phyloP scores from a whole-genome alignment of 2,329 filamentous ascomycete species.

The Gnomoniopsis smithogilvyi region DNA sequence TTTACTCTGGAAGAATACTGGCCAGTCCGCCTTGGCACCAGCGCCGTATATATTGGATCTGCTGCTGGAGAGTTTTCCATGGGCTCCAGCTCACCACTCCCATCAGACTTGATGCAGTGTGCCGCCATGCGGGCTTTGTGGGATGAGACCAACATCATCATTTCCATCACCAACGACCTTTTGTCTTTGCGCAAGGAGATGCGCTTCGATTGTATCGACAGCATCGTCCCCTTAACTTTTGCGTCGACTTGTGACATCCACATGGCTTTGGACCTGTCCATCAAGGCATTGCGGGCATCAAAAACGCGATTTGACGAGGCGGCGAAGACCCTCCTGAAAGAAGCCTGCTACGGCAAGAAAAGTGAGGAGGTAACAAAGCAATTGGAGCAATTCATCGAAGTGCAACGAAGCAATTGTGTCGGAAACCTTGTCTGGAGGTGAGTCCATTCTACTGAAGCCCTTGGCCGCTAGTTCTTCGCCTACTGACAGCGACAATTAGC shows the following conservation, averaged over 20 bases:
- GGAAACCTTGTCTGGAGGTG: constrained; percentile 1
- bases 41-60: constrained; percentile 20
- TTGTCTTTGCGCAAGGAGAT: constrained; percentile 22
- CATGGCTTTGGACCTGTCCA: background rate
- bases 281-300: background rate
- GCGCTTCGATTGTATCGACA: background rate
- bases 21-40: constrained; percentile 23
- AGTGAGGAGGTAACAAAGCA: too few species aligned
- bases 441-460: background rate
- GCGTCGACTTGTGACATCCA: background rate
- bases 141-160: constrained; percentile 22
- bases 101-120: constrained; percentile 15
- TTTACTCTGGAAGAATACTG: constrained; percentile 23
- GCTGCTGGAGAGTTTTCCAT: constrained; percentile 21
- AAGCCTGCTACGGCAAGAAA: too few species aligned
- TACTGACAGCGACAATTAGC: too few species aligned
- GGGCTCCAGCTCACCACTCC: constrained; percentile 3
- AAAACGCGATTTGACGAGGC: background rate
- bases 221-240: background rate
- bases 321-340: background rate
- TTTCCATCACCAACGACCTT: constrained; percentile 24
- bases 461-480: too few species aligned
- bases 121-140: constrained; percentile 19
- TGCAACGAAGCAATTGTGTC: background rate
- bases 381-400: background rate